Conservation (phyloP, 805 yeast genomes). For the Lipomyces orientalis region DNA sequence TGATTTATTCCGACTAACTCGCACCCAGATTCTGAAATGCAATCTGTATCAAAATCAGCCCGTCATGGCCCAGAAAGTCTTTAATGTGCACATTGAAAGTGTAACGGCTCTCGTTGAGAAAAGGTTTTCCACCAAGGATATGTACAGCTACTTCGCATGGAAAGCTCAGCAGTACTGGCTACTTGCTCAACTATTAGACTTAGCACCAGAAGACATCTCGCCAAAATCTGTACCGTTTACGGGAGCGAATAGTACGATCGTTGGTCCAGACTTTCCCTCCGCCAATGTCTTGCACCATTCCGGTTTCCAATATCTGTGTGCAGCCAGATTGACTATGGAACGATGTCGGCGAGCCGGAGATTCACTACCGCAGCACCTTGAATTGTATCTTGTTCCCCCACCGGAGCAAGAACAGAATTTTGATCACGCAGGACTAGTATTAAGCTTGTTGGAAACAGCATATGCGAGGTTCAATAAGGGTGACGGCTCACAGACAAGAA, state of each 20-base stretch:
- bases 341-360: constrained; percentile 7
- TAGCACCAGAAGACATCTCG: constrained; percentile 53
- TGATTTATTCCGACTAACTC: background rate
- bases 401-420: constrained; percentile 24
- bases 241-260: constrained; percentile 29
- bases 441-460: constrained; percentile 25
- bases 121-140: constrained; percentile 41
- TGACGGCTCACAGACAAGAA: constrained; percentile 28
- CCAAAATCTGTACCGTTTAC: constrained; percentile 48
- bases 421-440: constrained; percentile 21
- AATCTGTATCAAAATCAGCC: constrained; percentile 65
- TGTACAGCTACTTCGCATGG: constrained; percentile 56
- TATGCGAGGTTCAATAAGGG: constrained; percentile 26
- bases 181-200: constrained; percentile 63
- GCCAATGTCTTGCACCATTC: constrained; percentile 36
- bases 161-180: constrained; percentile 65
- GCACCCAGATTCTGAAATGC: constrained; percentile 57
- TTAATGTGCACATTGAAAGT: constrained; percentile 64
- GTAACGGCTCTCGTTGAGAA: constrained; percentile 51
- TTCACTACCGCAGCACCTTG: background rate
- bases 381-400: constrained; percentile 22
- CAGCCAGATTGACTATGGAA: constrained; percentile 42
- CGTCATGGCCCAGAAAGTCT: constrained; percentile 65
- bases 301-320: constrained; percentile 38
- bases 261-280: constrained; percentile 35